Conservation (phyloP, 2,329 filamentous ascomycete species). For the Ustulina deusta region DNA sequence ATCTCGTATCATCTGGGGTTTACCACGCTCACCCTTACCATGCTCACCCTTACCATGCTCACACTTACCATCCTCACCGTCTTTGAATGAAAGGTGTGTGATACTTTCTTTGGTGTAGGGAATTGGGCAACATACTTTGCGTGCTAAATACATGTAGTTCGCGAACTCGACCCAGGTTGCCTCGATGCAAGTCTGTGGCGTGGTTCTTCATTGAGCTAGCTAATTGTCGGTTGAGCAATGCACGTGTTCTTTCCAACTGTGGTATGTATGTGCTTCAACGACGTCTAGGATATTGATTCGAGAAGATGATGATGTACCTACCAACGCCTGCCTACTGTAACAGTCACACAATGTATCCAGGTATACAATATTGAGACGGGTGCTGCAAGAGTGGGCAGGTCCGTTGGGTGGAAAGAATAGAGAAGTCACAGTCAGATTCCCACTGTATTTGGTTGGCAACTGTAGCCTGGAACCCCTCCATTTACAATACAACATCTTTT, state of each 20-base stretch:
- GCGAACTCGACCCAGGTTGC: not conserved
- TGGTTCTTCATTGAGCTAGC: not conserved
- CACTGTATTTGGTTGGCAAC: no score
- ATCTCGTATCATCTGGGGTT: no score
- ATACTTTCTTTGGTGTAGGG: not conserved
- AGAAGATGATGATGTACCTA: not conserved
- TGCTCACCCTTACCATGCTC: no score
- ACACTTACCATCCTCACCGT: not conserved
- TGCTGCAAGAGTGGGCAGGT: no score
- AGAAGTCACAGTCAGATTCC: no score
- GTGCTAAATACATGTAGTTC: not conserved
- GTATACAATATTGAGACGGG: no score
- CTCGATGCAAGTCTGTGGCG: not conserved
- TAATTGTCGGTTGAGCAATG: constrained; percentile 8
- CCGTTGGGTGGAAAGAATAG: no score
- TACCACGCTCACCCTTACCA: no score
- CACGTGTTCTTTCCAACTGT: not conserved
- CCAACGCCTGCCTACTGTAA: no score
- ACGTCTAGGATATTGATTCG: not conserved
- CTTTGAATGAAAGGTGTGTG: not conserved
- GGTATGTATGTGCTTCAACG: not conserved
- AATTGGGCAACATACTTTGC: not conserved
- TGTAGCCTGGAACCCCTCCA: no score
- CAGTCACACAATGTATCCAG: no score
- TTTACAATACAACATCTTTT: no score